Evolutionary conservation across 1,284 basidiomycete species (phyloP).

Genomic region (Erythrobasidium hasegawianum): DNA sequence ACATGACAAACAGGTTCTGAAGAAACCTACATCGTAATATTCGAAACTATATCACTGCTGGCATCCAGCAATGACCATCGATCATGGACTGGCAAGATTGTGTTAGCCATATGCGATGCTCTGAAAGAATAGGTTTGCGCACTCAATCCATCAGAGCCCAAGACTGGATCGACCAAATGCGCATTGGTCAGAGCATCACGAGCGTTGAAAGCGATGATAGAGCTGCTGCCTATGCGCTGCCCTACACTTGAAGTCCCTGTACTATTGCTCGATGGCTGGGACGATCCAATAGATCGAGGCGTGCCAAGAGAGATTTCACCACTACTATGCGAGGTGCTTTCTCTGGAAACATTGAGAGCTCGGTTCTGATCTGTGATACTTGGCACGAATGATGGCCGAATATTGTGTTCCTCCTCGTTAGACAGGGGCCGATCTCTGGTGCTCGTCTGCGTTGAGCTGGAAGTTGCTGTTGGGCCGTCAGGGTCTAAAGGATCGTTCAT

Average conservation of each 20-base stretch:
- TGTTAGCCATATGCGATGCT: not conserved
- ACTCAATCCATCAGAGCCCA: slow-evolving; percentile 23
- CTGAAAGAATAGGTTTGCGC: not conserved
- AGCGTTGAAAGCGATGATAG: slow-evolving; percentile 23
- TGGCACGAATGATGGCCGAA: slow-evolving; percentile 14
- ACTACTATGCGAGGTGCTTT: too few species aligned
- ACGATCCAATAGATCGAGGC: too few species aligned
- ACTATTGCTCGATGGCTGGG: too few species aligned
- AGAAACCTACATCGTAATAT: slow-evolving; percentile 1
- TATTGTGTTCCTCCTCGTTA: not conserved
- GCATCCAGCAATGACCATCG: slow-evolving; percentile 13
- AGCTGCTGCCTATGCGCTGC: not conserved
- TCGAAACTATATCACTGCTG: not conserved
- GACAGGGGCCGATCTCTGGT: not conserved
- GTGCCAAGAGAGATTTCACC: too few species aligned
- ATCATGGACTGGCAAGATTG: slow-evolving; percentile 5
- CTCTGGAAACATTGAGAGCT: not conserved
- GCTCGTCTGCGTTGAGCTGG: not conserved
- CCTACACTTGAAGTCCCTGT: not conserved
- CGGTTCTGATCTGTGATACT: not conserved
- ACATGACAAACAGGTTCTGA: not conserved
- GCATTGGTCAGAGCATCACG: slow-evolving; percentile 19
- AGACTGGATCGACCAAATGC: slow-evolving; percentile 13
- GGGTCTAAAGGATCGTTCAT: slow-evolving; percentile 10
- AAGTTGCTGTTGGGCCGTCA: not conserved